Evolutionary conservation across 371 early-diverging fungal genomes (phyloP), one percentile per base, ranked within the genome.

Genomic region (Circinella minor): DNA sequence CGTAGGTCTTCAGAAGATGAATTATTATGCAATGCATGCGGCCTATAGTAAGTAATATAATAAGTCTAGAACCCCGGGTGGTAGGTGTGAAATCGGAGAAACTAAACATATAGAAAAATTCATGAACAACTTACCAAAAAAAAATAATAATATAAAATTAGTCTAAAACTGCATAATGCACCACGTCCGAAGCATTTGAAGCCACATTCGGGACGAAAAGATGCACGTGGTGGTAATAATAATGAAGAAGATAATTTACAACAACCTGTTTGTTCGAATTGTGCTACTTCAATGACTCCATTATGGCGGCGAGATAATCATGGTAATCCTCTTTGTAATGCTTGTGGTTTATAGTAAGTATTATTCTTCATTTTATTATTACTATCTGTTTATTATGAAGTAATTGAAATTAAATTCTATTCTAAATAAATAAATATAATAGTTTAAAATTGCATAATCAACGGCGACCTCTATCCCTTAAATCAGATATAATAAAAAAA

Each of bases 321-420:
- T 48, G 95, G 94, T 36, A 84, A 89, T 39, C 85, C 89, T 55
- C 81, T 98, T 55, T 99, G 99, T 84, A 99, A 98, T 77, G 98
- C 98, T 0, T 99, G 99, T 74, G 98, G 98, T 7, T 80, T 99
- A 66, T 99, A 98, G 83, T 92, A 86, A 88, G 82, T 81, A 3
- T 47, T 47, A 27, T 27, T 27, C 27, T 0, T 2, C 47, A 11
- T 47, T 47, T 47, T 3, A 15, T 47, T 47, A 9, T 15, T 15
- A 11, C 15, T 46, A 43, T 36, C 6, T 34, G 1, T 18, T 18
- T 57, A 34, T 34, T 4, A 57, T 36, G 37, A 39, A 15, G 43
- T 8, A 2, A 48, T 9, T 17, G 18, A 34, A 9, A n/a, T 59
- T 27, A 57, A 0, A 43, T 43, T 43, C 0, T 43, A 43, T 43